phyloP scores from a whole-genome alignment of 2,329 filamentous ascomycete species.

The Rhynchosporium agropyri region DNA sequence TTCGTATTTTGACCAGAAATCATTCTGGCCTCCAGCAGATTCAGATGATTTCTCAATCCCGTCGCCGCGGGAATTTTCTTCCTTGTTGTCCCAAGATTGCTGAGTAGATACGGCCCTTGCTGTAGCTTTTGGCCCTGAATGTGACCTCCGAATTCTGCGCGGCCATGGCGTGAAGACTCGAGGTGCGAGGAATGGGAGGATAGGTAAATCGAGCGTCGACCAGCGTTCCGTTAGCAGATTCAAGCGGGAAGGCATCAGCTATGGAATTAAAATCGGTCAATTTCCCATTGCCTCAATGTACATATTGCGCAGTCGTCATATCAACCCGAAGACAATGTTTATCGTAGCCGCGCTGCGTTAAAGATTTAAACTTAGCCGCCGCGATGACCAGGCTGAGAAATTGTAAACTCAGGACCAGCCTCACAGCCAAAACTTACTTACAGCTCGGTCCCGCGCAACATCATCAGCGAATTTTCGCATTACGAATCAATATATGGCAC shows the following conservation, averaged over 20 bases:
- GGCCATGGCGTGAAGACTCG: constrained; percentile 43
- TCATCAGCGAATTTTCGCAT: constrained; percentile 16
- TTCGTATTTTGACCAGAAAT: constrained; percentile 24
- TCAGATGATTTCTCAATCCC: background rate
- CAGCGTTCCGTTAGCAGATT: constrained; percentile 35
- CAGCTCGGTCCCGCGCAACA: constrained; percentile 1
- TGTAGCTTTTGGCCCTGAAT: constrained; percentile 6
- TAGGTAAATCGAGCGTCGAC: constrained; percentile 38
- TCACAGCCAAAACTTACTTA: too few species aligned
- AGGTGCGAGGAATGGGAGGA: constrained; percentile 42
- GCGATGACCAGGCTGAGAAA: constrained; percentile 16
- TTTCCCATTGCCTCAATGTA: constrained; percentile 24
- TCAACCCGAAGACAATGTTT: background rate
- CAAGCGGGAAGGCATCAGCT: constrained; percentile 42
- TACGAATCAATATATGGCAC: constrained; percentile 10
- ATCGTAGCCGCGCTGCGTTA: background rate
- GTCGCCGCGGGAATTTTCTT: background rate
- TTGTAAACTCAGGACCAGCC: background rate
- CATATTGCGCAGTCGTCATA: background rate
- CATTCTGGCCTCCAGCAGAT: constrained; percentile 15
- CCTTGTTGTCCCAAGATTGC: background rate
- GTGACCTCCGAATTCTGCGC: background rate
- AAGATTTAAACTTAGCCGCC: constrained; percentile 11
- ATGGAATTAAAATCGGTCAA: constrained; percentile 21
- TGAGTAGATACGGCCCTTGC: background rate